phyloP scores from a whole-genome alignment of 108 stramenopile genomes.

The Nitzschia sp. region DNA sequence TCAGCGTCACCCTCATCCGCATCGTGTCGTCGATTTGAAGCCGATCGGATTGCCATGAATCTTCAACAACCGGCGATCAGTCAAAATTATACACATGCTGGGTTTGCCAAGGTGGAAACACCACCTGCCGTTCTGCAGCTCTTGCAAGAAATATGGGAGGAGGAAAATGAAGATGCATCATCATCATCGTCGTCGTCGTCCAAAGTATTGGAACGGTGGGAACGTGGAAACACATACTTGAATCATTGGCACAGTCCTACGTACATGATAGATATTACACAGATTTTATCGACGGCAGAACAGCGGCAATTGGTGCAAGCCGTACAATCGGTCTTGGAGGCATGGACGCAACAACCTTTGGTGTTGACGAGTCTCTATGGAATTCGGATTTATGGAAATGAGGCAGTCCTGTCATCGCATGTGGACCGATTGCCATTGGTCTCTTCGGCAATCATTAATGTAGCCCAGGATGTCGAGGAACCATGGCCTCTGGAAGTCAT shows the following conservation, averaged over 20 bases:
- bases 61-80: slow-evolving; percentile 55
- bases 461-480: slow-evolving; percentile 79
- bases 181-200: too few species aligned
- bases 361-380: slow-evolving; percentile 88
- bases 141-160: slow-evolving; percentile 50
- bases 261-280: slow-evolving; percentile 40
- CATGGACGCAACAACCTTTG: slow-evolving; percentile 79
- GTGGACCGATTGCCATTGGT: slow-evolving; percentile 91
- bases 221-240: slow-evolving; percentile 65
- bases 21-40: slow-evolving; percentile 51
- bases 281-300: slow-evolving; percentile 23
- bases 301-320: slow-evolving; percentile 40
- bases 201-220: slow-evolving; percentile 49
- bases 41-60: slow-evolving; percentile 70
- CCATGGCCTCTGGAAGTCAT: slow-evolving; percentile 91
- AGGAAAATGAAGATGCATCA: slow-evolving; percentile 25
- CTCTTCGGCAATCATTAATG: slow-evolving; percentile 86
- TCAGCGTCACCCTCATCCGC: too few species aligned
- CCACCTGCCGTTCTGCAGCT: slow-evolving; percentile 36
- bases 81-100: slow-evolving; percentile 67
- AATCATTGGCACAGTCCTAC: slow-evolving; percentile 84
- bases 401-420: slow-evolving; percentile 82
- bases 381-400: slow-evolving; percentile 81
- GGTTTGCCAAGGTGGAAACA: slow-evolving; percentile 68
- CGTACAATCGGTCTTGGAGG: slow-evolving; percentile 50